phyloP scores from a whole-genome alignment of 768 basidiomycete species.

The Phaeolepiota aurea region DNA sequence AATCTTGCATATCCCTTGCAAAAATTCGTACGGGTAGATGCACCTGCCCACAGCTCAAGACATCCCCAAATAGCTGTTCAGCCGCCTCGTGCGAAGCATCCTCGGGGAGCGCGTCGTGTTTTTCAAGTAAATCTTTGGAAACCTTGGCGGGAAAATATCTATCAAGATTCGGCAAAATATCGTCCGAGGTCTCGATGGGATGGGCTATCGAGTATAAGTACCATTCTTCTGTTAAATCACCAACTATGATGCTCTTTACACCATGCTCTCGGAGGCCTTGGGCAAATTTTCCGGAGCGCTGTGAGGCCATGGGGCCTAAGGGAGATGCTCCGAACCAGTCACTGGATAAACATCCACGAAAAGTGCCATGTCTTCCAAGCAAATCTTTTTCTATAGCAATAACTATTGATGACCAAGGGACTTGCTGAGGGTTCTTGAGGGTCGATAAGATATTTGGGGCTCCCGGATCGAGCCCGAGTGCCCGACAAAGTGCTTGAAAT shows the following conservation, averaged over 20 bases:
- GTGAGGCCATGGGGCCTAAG: slow-evolving; percentile 58
- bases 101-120: slow-evolving; percentile 32
- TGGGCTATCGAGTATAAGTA: slow-evolving; percentile 69
- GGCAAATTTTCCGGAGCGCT: slow-evolving; percentile 53
- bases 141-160: slow-evolving; percentile 51
- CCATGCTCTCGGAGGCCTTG: slow-evolving; percentile 45
- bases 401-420: slow-evolving; percentile 44
- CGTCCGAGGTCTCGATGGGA: slow-evolving; percentile 37
- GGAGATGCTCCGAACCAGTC: slow-evolving; percentile 47
- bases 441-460: slow-evolving; percentile 37
- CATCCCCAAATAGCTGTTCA: slow-evolving; percentile 44
- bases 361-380: slow-evolving; percentile 53
- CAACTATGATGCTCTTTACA: slow-evolving; percentile 52
- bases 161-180: slow-evolving; percentile 49
- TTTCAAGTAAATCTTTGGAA: slow-evolving; percentile 32
- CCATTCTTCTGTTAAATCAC: slow-evolving; percentile 71
- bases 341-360: slow-evolving; percentile 56
- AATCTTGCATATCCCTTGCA: slow-evolving; percentile 50
- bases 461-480: slow-evolving; percentile 46
- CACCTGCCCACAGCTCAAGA: slow-evolving; percentile 56
- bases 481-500: slow-evolving; percentile 52
- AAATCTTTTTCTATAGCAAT: slow-evolving; percentile 49
- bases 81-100: slow-evolving; percentile 34
- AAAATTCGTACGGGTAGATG: slow-evolving; percentile 60
- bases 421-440: slow-evolving; percentile 38